A percentile compares a stretch with the other conserved stretches of the same genome.
These are phyloP conservation scores for Aureobasidium sp. DNA, from an alignment of 2,329 filamentous ascomycete genomes.

Conservation along the genomic window DNA sequence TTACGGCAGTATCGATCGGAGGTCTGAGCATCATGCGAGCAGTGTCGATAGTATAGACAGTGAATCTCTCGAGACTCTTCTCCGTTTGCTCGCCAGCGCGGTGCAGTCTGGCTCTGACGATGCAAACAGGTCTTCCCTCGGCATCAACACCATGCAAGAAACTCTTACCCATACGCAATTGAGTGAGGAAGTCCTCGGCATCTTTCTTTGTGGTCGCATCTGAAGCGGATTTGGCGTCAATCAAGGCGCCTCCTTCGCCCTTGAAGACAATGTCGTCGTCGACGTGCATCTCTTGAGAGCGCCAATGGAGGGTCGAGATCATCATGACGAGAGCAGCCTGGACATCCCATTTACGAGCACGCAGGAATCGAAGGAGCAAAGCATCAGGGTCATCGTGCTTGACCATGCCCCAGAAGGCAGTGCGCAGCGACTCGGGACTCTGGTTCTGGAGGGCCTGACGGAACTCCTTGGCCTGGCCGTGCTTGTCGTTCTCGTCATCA, in stretches of 20 bases:
- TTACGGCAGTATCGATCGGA: slow-evolving; percentile 85
- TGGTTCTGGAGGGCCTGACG: slow-evolving; percentile 71
- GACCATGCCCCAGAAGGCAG: slow-evolving; percentile 85
- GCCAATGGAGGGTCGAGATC: slow-evolving; percentile 90
- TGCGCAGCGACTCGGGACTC: slow-evolving; percentile 69
- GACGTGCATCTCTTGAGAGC: slow-evolving; percentile 72
- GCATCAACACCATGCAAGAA: slow-evolving; percentile 86
- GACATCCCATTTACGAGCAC: slow-evolving; percentile 93
- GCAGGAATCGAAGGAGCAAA: slow-evolving; percentile 70
- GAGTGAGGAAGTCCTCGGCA: slow-evolving; percentile 70
- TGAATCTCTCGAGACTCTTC: slow-evolving; percentile 77
- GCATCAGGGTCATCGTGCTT: slow-evolving; percentile 94
- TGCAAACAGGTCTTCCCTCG: slow-evolving; percentile 75
- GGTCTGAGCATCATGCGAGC: slow-evolving; percentile 73
- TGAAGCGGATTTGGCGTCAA: slow-evolving; percentile 53
- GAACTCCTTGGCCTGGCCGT: slow-evolving; percentile 82
- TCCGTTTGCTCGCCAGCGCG: slow-evolving; percentile 75
- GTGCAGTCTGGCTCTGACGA: slow-evolving; percentile 77
- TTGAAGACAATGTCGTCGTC: slow-evolving; percentile 79
- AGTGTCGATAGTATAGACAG: slow-evolving; percentile 90
- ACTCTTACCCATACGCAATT: slow-evolving; percentile 86
- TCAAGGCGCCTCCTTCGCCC: slow-evolving; percentile 63
- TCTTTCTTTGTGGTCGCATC: slow-evolving; percentile 55
- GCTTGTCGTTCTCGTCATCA: slow-evolving; percentile 68
- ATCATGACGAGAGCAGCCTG: slow-evolving; percentile 91